Evolutionary conservation across 2,329 filamentous ascomycete species (phyloP).

Genomic region (Aspergillus ochraceoroseus): DNA sequence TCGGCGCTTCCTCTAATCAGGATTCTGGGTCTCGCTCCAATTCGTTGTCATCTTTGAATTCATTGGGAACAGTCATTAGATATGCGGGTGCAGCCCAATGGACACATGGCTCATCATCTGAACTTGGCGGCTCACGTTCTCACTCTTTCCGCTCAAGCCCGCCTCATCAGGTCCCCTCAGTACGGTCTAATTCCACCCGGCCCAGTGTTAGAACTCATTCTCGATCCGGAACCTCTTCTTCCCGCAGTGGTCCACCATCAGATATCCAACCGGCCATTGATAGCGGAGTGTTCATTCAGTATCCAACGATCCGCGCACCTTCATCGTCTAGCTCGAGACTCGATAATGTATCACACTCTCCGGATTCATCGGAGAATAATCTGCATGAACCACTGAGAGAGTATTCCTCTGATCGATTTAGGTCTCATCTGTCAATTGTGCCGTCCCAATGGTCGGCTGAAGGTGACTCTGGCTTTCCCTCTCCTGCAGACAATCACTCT

Average conservation of each 20-base stretch:
- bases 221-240: slow-evolving; percentile 33
- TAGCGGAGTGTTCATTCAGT: slow-evolving; percentile 37
- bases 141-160: slow-evolving; percentile 41
- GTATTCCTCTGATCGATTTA: slow-evolving; percentile 36
- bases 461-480: slow-evolving; percentile 25
- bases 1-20: slow-evolving; percentile 31
- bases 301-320: slow-evolving; percentile 34
- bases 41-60: slow-evolving; percentile 40
- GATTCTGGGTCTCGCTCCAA: slow-evolving; percentile 35
- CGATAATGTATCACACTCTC: slow-evolving; percentile 29
- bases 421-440: slow-evolving; percentile 44
- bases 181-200: slow-evolving; percentile 34
- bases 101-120: slow-evolving; percentile 34
- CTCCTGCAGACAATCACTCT: slow-evolving; percentile 22
- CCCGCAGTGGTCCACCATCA: slow-evolving; percentile 33
- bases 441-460: slow-evolving; percentile 43
- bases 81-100: slow-evolving; percentile 34
- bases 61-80: slow-evolving; percentile 40
- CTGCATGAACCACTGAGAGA: slow-evolving; percentile 33
- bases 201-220: slow-evolving; percentile 28
- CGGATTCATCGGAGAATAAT: slow-evolving; percentile 19
- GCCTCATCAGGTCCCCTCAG: slow-evolving; percentile 33
- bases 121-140: slow-evolving; percentile 32
- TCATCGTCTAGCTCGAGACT: slow-evolving; percentile 42
- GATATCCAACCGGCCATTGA: slow-evolving; percentile 36